These are phyloP conservation scores for Panicum virgatum DNA, from an alignment of 202 grass and related monocot genomes.

Conservation along the genomic window DNA sequence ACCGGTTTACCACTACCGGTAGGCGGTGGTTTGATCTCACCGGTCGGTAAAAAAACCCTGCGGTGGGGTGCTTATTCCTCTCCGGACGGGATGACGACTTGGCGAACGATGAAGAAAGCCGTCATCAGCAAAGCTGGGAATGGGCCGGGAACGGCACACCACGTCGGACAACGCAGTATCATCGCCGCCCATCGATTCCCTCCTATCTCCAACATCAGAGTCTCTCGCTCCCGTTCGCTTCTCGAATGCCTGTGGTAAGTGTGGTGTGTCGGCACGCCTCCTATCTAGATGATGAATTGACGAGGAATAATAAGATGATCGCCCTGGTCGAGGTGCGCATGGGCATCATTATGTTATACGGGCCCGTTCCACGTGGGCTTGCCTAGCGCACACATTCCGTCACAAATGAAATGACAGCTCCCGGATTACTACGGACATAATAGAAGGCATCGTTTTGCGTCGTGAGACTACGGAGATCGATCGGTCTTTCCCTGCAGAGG, in stretches of 20 bases:
- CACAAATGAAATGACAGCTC: not conserved
- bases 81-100: not conserved
- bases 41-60: too few relatives aligned
- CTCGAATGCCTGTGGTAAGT: not conserved
- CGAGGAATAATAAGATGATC: not conserved
- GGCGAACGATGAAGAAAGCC: too few relatives aligned
- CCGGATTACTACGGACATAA: not conserved
- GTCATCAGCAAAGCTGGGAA: not conserved
- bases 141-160: not conserved
- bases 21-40: too few relatives aligned
- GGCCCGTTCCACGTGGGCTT: not conserved
- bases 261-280: not conserved
- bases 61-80: not conserved
- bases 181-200: not conserved
- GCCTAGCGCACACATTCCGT: not conserved
- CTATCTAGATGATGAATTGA: constrained; percentile 6
- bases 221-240: too few relatives aligned
- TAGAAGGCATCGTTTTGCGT: not conserved
- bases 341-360: not conserved
- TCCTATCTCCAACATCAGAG: too few relatives aligned
- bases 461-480: not conserved
- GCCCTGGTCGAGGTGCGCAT: not conserved
- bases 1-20: too few relatives aligned
- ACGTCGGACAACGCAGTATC: not conserved
- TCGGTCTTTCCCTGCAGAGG: not conserved